phyloP scores from a whole-genome alignment of 805 yeast genomes.

The Tetrapisispora fleetii region DNA sequence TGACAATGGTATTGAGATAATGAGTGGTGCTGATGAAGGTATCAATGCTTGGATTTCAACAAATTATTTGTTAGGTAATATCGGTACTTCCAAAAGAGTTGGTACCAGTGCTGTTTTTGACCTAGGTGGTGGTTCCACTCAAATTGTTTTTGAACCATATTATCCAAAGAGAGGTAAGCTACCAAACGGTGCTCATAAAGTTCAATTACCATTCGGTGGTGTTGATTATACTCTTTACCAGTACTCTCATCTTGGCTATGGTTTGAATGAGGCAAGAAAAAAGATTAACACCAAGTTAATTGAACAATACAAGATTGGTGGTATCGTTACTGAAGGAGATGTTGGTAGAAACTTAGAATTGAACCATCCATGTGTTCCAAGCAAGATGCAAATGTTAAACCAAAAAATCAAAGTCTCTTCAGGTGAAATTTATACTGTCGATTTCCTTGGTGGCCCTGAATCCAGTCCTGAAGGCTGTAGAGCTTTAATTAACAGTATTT shows the following conservation, averaged over 20 bases:
- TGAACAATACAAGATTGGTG: constrained; percentile 36
- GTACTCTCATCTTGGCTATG: constrained; percentile 91
- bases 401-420: constrained; percentile 50
- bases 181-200: constrained; percentile 84
- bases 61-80: constrained; percentile 85
- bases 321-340: constrained; percentile 31
- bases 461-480: constrained; percentile 83
- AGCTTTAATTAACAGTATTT: constrained; percentile 64
- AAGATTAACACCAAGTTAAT: constrained; percentile 63
- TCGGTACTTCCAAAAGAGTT: constrained; percentile 59
- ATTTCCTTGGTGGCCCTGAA: constrained; percentile 51
- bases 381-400: constrained; percentile 50
- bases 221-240: constrained; percentile 77
- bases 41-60: constrained; percentile 98
- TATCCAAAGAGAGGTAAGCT: constrained; percentile 50
- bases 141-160: constrained; percentile 95
- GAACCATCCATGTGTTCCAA: constrained; percentile 81
- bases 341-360: constrained; percentile 38
- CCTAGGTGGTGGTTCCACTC: constrained; percentile 97
- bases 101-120: constrained; percentile 97
- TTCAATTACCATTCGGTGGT: constrained; percentile 69
- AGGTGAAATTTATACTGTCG: constrained; percentile 40
- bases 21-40: constrained; percentile 97
- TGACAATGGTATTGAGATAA: constrained; percentile 79
- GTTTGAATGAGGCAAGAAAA: constrained; percentile 88